Conservation (phyloP, 2,329 filamentous ascomycete genomes). For the Verticillium dahliae region DNA sequence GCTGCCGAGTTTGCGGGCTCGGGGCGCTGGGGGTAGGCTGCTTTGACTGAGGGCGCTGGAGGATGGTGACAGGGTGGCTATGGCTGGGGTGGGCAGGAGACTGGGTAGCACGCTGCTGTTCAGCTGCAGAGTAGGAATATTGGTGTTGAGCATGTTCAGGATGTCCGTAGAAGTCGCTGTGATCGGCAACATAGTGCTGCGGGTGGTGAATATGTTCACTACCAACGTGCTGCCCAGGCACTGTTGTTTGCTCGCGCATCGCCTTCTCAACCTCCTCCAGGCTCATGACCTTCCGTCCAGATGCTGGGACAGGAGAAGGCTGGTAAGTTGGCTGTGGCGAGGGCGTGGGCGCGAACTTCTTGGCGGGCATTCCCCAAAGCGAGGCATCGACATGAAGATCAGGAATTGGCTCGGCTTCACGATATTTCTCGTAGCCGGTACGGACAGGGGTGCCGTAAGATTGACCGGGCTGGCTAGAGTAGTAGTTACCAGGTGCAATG, state of each 20-base stretch:
- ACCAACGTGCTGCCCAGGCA: conserved; percentile 23
- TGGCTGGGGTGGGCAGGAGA: conserved; percentile 26
- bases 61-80: conserved; percentile 45
- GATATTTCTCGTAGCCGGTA: conserved; percentile 89
- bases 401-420: conserved; percentile 63
- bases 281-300: conserved; percentile 77
- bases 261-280: conserved; percentile 94
- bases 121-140: conserved; percentile 13
- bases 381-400: conserved; percentile 89
- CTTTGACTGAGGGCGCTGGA: conserved; percentile 44
- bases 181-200: conserved; percentile 13
- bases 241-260: conserved; percentile 65
- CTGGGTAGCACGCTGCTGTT: conserved; percentile 20
- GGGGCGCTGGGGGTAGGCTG: conserved; percentile 23
- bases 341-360: conserved; percentile 38
- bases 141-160: conserved; percentile 15
- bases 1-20: conserved; percentile 26
- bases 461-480: conserved; percentile 28
- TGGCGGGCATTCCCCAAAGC: conserved; percentile 74
- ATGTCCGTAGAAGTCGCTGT: conserved; percentile 10
- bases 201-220: conserved; percentile 22
- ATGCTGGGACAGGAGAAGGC: conserved; percentile 24
- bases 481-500: conserved; percentile 17
- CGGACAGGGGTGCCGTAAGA: conserved; percentile 48
- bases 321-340: conserved; percentile 15